These are phyloP conservation scores for Rutstroemia sp. DNA, from an alignment of 2,329 filamentous ascomycete genomes.

Conservation along the genomic window DNA sequence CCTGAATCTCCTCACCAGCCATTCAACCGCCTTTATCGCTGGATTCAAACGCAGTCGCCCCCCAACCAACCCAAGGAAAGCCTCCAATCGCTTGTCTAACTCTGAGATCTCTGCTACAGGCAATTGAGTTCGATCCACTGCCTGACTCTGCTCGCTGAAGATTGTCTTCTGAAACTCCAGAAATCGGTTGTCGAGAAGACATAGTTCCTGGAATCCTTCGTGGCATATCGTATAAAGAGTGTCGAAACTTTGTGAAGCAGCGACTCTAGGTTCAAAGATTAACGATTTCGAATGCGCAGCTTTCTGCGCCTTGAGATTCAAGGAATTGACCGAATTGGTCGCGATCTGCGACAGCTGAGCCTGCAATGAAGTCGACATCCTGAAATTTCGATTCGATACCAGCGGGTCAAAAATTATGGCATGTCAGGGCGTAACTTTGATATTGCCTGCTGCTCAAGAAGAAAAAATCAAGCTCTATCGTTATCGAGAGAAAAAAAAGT, in stretches of 20 bases:
- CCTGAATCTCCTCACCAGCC: constrained; percentile 87
- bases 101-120: constrained; percentile 73
- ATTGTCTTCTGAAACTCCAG: constrained; percentile 65
- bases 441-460: constrained; percentile 4
- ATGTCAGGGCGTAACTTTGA: constrained; percentile 5
- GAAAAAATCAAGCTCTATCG: constrained; percentile 10
- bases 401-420: constrained; percentile 12
- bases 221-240: constrained; percentile 79
- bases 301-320: constrained; percentile 90
- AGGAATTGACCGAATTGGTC: constrained; percentile 78
- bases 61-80: constrained; percentile 74
- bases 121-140: constrained; percentile 81
- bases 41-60: constrained; percentile 75
- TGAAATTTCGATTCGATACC: constrained; percentile 1
- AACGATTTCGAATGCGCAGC: constrained; percentile 88
- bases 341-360: constrained; percentile 92
- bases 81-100: constrained; percentile 69
- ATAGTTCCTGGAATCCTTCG: constrained; percentile 87
- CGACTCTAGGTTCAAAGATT: constrained; percentile 81
- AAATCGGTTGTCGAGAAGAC: constrained; percentile 77
- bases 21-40: constrained; percentile 86
- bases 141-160: constrained; percentile 90
- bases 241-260: constrained; percentile 83
- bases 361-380: constrained; percentile 80
- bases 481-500: constrained; percentile 7